These are phyloP conservation scores for Quercus parvula DNA, from an alignment of 306 rosid genomes.

Conservation along the genomic window DNA sequence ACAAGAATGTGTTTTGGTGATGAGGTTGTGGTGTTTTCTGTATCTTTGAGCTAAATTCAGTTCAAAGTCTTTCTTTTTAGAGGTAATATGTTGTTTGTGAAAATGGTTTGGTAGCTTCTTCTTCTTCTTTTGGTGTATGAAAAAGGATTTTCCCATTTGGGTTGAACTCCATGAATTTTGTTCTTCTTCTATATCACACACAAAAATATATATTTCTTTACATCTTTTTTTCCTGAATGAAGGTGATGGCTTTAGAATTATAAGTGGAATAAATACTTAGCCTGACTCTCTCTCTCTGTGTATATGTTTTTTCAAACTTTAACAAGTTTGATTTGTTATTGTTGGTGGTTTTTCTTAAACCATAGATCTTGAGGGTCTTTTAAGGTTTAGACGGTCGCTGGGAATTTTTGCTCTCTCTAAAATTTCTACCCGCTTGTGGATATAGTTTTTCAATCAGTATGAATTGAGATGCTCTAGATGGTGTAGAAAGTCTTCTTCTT, in stretches of 20 bases:
- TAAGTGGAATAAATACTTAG: not conserved
- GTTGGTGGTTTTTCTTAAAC: not conserved
- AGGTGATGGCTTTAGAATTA: not conserved
- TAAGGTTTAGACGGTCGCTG: not conserved
- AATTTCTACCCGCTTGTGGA: not conserved
- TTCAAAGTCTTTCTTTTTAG: not conserved
- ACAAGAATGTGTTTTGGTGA: not conserved
- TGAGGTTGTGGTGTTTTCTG: constrained; percentile 3
- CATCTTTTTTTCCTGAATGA: not conserved
- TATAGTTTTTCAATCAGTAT: not conserved
- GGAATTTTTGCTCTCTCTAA: not conserved
- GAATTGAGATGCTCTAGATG: not conserved
- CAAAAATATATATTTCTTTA: not conserved
- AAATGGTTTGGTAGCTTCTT: constrained; percentile 8
- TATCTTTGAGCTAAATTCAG: constrained; percentile 10
- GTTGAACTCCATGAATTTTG: constrained; percentile 5
- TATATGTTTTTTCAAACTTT: not conserved
- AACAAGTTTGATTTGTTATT: not conserved
- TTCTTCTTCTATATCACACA: not conserved
- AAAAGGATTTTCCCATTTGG: constrained; percentile 4
- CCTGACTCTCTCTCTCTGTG: not conserved
- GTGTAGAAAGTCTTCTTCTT: not conserved
- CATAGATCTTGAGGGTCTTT: not conserved
- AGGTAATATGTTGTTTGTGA: constrained; percentile 5
- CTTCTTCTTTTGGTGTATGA: not conserved